A percentile compares a stretch with the other conserved stretches of the same genome.
phyloP scores from a whole-genome alignment of 2,329 filamentous ascomycete genomes.

The Talaromyces piceae region DNA sequence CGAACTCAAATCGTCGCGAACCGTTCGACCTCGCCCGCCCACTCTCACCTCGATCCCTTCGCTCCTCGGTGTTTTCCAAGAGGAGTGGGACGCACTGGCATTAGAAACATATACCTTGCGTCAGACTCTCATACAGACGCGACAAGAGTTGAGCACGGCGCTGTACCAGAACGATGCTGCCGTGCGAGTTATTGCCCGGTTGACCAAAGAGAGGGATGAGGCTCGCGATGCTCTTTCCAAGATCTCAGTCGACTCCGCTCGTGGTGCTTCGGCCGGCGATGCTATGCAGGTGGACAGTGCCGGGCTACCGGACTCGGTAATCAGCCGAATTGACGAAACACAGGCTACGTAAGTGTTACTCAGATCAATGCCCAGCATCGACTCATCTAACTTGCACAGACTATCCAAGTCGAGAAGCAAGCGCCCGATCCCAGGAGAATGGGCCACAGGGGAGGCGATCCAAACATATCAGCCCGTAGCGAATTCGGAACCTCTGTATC shows the following conservation, averaged over 20 bases:
- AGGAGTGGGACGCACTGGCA: slow-evolving; percentile 93
- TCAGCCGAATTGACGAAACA: slow-evolving; percentile 67
- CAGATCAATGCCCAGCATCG: too few relatives aligned
- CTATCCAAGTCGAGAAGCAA: slow-evolving; percentile 85
- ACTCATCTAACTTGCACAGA: slow-evolving; percentile 40
- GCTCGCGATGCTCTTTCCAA: slow-evolving; percentile 82
- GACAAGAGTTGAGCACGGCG: slow-evolving; percentile 87
- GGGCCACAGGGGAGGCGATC: slow-evolving; percentile 71
- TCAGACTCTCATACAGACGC: slow-evolving; percentile 80
- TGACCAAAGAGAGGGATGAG: slow-evolving; percentile 89
- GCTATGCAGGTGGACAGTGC: slow-evolving; percentile 89
- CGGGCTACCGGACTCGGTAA: slow-evolving; percentile 63
- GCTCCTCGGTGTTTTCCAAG: slow-evolving; percentile 88
- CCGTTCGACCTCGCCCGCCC: slow-evolving; percentile 82
- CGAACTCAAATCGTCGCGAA: slow-evolving; percentile 72
- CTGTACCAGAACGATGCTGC: slow-evolving; percentile 97
- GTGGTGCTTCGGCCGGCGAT: slow-evolving; percentile 55
- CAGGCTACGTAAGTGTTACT: slow-evolving; percentile 70
- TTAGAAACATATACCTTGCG: slow-evolving; percentile 86
- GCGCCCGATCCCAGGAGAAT: slow-evolving; percentile 74
- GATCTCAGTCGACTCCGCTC: slow-evolving; percentile 61
- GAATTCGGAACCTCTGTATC: slow-evolving; percentile 52
- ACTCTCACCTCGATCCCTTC: slow-evolving; percentile 94
- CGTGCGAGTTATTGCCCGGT: slow-evolving; percentile 83
- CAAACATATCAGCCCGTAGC: slow-evolving; percentile 49